Base-by-base conservation (phyloP, 306 rosid genomes). In the Prunus campanulata region DNA sequence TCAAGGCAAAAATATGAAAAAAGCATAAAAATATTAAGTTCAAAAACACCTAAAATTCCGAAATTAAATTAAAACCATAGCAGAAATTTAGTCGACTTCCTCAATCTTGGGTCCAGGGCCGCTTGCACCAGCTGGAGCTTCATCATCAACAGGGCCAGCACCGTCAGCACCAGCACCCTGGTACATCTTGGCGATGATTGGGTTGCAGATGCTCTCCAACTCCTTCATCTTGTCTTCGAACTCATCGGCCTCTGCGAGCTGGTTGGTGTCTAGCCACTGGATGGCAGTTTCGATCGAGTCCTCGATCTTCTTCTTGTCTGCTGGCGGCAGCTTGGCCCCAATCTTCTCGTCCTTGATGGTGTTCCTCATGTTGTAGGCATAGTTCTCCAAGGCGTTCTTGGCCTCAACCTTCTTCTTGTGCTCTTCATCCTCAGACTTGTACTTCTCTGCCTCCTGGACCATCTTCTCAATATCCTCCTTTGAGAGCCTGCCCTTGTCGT, bases 211-310 rank as follows among this genome's bases (percentile, higher is more conserved):
- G 85, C 90, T 83, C 81, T 90, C 94, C 85, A 90, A 66, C 68
- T 90, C 94, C 90, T 90, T 90, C 94, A 90, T 87, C 82, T 90
- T 90, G 86, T 90, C 91, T 12, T 90, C 94, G 19, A 87, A 90
- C 66, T 90, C 94, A 72, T 90, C 94, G 0, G 91, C 82, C 76
- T 90, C 94, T 0, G 85, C 91, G 0, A 90, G 88, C 75, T 90
- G 94, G 74, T 90, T 90, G 82, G 35, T 80, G 75, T 90, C 94
- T 0, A 90, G 71, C 94, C 94, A 90, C 19, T 90, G 94, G 80
- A 90, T 90, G 18, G 91, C 74, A 44, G 83, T 83, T 72, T 88
- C 93, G 49, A 90, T 84, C 3, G 91, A 89, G 11, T 90, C 91
- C 54, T 88, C 93, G 0, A 90, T 88, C 88, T 76, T 87, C 84